Evolutionary conservation across 164 flowering plant species (phyloP), one percentile per base, ranked within the genome.

Genomic region (Nymphaea colorata): DNA sequence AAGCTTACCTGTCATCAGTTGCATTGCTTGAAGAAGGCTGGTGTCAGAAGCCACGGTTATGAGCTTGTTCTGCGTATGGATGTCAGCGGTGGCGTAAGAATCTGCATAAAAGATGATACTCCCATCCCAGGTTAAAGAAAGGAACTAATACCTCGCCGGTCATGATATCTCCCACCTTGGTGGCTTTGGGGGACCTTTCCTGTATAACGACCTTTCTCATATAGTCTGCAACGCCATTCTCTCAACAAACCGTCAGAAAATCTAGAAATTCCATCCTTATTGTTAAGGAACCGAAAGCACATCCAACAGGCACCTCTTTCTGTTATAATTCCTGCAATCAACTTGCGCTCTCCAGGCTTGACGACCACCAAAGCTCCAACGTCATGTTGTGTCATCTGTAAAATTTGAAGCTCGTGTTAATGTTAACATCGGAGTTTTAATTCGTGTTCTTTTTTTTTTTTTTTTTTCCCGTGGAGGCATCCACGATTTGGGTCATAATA

Each of bases 81-180:
- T 25, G 36, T 25, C 36, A 25, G 36, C 36, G 36, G 36, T 25
- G 36, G 36, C 36, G 36, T 25, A 25, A 47, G 42, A 59, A 59
- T 14, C 42, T 25, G 36, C 36, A 4, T n/a, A 57, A 42, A 44
- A 14, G 0, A 53, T 5, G 42, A 45, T 41, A 25, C 36, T 25
- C 36, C 36, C 36, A 25, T 62, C 7, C 41, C 6, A 18, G 14
- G 55, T 62, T 72, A 65, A 44, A 63, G 43, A 15, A 43, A 17
- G 3, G 15, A 8, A 15, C 8, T 42, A 41, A 7, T n/a, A 93
- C 98, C 96, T 89, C 88, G 43, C 82, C 80, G 4, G 98, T 93
- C 96, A 89, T 93, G 76, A 93, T 87, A 68, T 93, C 96, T 7
- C 83, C 87, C 17, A 89, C 96, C 78, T 65, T 81, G 5, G 94